Base-by-base conservation (phyloP, 106 monocot genomes). In the Allium cepa region DNA sequence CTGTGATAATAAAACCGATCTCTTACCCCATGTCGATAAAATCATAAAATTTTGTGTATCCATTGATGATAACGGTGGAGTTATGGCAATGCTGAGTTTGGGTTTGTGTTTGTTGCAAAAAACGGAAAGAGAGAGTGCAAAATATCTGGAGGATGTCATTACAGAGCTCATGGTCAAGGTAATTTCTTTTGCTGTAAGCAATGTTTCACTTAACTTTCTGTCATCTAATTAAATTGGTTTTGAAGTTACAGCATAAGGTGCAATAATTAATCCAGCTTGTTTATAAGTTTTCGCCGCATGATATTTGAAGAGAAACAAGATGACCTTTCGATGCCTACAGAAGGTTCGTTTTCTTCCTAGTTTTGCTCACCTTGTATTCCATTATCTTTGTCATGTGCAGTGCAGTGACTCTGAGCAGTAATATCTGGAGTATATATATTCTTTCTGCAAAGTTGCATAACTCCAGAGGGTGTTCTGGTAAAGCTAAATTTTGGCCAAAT, bases 1-100 rank as follows among this genome's bases (percentile, higher is more conserved):
- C 46, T 93, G 93, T 59, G 93, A 93, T 68, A 83, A 77, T 65
- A 93, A 72, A 76, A 75, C 73, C 50, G 89, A 93, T 53, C 82
- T 93, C n/a, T 57, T 93, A 58, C 48, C 69, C 5, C 81, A 89
- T 71, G 76, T 90, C 56, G 47, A 11, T 0, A 76, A 71, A 47
- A 53, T 84, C 53, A 59, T 82, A 45, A 64, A 67, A 66, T 62
- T 49, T 56, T 82, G 80, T 69, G 59, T 78, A 69, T 76, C 77
- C 73, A 56, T 81, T 67, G 76, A 79, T 18, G 79, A 80, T 10
- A 36, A 28, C 17, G 81, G 78, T 55, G 84, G 83, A 56, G 69
- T 76, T 66, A 79, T 75, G 52, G 81, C 71, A 59, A 76, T 86
- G 49, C 57, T 93, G 49, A 74, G 71, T 59, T 49, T 84, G 65